These are phyloP conservation scores for Calocera cornea DNA, from an alignment of 768 basidiomycete species.

Conservation along the genomic window DNA sequence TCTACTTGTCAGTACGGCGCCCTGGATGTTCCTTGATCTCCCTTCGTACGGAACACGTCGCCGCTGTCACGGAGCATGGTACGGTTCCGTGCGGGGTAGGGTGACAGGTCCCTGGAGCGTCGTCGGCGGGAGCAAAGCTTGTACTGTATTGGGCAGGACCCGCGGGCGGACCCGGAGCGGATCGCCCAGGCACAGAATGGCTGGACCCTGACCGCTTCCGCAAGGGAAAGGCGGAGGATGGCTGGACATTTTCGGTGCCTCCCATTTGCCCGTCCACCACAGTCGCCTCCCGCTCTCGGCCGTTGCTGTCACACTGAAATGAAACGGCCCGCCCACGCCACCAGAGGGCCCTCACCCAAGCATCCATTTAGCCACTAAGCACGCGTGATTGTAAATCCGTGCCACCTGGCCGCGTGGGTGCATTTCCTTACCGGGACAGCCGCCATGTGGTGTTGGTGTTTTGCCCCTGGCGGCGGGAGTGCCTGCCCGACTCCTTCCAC, in stretches of 20 bases:
- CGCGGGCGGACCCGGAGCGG: background rate
- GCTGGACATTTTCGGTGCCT: background rate
- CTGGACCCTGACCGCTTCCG: background rate
- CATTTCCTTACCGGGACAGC: background rate
- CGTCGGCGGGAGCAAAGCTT: background rate
- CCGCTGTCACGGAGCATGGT: background rate
- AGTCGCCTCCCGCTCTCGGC: background rate
- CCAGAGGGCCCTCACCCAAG: background rate
- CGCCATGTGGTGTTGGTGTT: background rate
- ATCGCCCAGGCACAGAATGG: background rate
- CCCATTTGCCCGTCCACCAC: background rate
- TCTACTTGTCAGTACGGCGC: background rate
- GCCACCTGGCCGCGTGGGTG: background rate
- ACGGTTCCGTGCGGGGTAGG: background rate
- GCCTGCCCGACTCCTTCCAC: background rate
- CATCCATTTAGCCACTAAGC: background rate
- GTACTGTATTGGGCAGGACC: background rate
- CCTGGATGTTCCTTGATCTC: background rate
- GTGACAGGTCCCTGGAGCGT: background rate
- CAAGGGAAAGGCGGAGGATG: background rate
- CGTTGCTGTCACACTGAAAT: background rate
- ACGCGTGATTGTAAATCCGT: background rate
- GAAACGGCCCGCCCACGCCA: background rate
- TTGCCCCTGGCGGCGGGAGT: background rate
- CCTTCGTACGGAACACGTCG: background rate